phyloP scores from a whole-genome alignment of 106 monocot genomes.

The Vanilla planifolia region DNA sequence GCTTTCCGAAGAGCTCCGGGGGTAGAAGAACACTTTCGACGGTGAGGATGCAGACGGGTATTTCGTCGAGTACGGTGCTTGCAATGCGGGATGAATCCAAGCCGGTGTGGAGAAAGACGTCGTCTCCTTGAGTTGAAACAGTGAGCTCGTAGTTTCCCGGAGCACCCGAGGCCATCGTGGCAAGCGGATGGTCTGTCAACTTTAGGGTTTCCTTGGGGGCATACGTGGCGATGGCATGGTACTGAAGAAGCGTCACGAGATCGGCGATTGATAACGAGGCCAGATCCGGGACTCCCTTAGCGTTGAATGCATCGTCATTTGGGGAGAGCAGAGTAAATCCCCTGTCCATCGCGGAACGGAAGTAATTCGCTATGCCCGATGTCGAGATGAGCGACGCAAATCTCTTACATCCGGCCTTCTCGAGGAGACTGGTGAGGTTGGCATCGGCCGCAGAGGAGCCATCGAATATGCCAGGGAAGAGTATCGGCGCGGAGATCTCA shows the following conservation, averaged over 20 bases:
- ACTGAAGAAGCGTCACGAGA: constrained; percentile 82
- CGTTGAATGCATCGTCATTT: constrained; percentile 88
- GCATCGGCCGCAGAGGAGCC: constrained; percentile 30
- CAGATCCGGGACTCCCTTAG: constrained; percentile 58
- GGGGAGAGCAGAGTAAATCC: constrained; percentile 89
- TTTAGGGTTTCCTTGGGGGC: constrained; percentile 69
- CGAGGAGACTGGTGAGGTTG: constrained; percentile 75
- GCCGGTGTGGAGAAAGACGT: constrained; percentile 64
- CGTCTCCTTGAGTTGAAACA: constrained; percentile 58
- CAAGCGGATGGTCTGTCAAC: constrained; percentile 17
- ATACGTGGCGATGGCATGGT: constrained; percentile 84
- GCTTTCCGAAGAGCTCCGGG: constrained; percentile 37
- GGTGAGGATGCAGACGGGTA: constrained; percentile 43
- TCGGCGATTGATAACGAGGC: constrained; percentile 60
- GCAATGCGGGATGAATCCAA: constrained; percentile 69
- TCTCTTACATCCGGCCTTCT: constrained; percentile 90
- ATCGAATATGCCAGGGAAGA: constrained; percentile 75
- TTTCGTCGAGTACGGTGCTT: constrained; percentile 41
- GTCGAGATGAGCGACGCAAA: constrained; percentile 62
- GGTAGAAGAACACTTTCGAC: constrained; percentile 54
- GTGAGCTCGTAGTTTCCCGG: constrained; percentile 69
- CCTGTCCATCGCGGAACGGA: constrained; percentile 63
- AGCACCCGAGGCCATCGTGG: constrained; percentile 67
- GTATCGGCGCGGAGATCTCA: constrained; percentile 74
- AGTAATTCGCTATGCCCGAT: constrained; percentile 81